Evolutionary conservation across 805 yeast species (phyloP).

Genomic region (Kodamaea lidongshanica): DNA sequence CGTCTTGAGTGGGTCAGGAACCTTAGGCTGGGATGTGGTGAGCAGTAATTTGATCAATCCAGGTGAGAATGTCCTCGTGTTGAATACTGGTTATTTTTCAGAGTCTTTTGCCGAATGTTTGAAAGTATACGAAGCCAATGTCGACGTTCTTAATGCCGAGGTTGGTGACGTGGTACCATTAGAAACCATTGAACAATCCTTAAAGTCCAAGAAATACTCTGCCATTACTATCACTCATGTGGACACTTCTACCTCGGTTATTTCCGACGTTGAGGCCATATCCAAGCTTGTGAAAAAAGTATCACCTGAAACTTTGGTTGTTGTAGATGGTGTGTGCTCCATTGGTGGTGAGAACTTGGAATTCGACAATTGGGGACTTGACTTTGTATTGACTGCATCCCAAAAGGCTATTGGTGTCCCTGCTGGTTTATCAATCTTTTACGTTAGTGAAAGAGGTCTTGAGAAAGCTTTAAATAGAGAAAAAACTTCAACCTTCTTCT

Average conservation of each 20-base stretch:
- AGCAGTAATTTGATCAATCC: slow-evolving; percentile 65
- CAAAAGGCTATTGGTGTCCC: slow-evolving; percentile 96
- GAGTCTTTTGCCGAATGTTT: slow-evolving; percentile 77
- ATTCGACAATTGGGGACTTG: slow-evolving; percentile 87
- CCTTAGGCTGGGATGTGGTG: slow-evolving; percentile 90
- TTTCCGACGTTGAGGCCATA: slow-evolving; percentile 61
- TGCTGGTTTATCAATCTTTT: slow-evolving; percentile 78
- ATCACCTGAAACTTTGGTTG: slow-evolving; percentile 74
- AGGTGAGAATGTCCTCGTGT: slow-evolving; percentile 69
- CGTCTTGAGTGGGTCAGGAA: slow-evolving; percentile 85
- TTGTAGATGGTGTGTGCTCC: slow-evolving; percentile 95
- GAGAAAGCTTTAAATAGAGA: slow-evolving; percentile 46
- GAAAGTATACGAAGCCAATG: slow-evolving; percentile 65
- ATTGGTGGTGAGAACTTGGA: slow-evolving; percentile 81
- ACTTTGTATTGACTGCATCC: slow-evolving; percentile 83
- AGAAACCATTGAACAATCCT: slow-evolving; percentile 47
- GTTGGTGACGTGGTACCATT: slow-evolving; percentile 67
- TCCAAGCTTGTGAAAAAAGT: slow-evolving; percentile 53
- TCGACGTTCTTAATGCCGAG: slow-evolving; percentile 65
- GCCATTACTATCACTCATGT: slow-evolving; percentile 88
- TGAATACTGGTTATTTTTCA: slow-evolving; percentile 87
- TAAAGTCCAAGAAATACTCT: slow-evolving; percentile 48
- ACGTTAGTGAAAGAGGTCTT: slow-evolving; percentile 72
- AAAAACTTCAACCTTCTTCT: slow-evolving; percentile 53
- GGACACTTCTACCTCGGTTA: slow-evolving; percentile 95